Evolutionary conservation across 2,329 filamentous ascomycete genomes (phyloP), one percentile per base, ranked within the genome.

Genomic region (Anisogramma anomala): DNA sequence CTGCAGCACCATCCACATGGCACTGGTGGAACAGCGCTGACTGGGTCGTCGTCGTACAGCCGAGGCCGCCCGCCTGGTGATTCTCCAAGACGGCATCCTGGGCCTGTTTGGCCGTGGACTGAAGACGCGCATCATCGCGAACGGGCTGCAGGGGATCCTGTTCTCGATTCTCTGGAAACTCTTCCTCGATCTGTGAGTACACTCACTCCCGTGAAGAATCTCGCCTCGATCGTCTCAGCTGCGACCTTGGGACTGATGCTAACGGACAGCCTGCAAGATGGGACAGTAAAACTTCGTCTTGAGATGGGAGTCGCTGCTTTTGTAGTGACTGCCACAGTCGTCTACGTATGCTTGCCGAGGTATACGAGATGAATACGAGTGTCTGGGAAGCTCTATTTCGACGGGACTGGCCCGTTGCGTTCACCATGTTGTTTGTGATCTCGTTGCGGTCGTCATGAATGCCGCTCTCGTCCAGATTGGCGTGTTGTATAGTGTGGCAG

Each of bases 111-210:
- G 65, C 0, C 63, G 66, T 17, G 66, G 66, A 1, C 58, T 69
- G 22, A 61, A 61, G 51, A 69, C 66, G 0, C 60, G 66, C 6
- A 69, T 69, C 6, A 43, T 69, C n/a, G 63, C 61, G 48, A 69
- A 69, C 37, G 66, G 66, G 0, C 48, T 69, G 2, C 66, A 69
- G 38, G 64, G 66, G 0, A 49, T 69, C 3, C 14, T 69, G 3
- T 69, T 69, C 37, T 67, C 65, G 3, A 68, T 69, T 13, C 48
- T 69, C 1, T 69, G 66, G 66, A 69, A 68, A 39, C 44, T 69
- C 1, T 68, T 69, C 43, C 51, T 69, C 9, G 65, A 69, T 32
- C 34, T 68, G 66, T 69, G 28, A 57, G 66, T 62, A 41, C 6
- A 14, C 8, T 11, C 8, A 13, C 13, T 9, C 15, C 19, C 26